Evolutionary conservation across 2,329 filamentous ascomycete genomes (phyloP).

Genomic region (Nigrospora oryzae): DNA sequence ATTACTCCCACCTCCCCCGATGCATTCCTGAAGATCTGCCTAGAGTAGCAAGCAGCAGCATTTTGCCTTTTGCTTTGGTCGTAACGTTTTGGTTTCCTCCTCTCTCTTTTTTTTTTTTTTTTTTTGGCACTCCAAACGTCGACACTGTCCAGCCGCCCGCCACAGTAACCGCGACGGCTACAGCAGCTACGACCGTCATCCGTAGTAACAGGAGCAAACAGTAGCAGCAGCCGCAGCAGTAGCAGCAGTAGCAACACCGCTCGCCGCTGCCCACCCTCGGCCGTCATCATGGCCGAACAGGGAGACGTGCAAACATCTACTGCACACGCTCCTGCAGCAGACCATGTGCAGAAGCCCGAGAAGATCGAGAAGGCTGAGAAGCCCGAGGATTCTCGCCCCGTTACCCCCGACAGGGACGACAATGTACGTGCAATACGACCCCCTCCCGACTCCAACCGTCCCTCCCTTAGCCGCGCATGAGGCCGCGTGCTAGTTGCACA

Average conservation of each 20-base stretch:
- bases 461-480: neutral
- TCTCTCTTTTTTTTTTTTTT: neutral
- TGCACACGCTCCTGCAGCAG: neutral
- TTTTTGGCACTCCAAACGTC: neutral
- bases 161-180: no score
- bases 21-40: constrained; percentile 1
- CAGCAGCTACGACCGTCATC: no score
- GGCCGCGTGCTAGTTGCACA: neutral
- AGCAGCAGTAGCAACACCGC: no score
- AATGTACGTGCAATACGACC: neutral
- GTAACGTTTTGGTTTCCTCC: neutral
- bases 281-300: constrained; percentile 1
- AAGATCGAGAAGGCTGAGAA: no score
- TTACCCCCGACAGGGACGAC: neutral
- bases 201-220: no score
- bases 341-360: no score
- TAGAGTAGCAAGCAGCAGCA: neutral
- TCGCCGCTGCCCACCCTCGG: no score
- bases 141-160: no score
- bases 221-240: no score
- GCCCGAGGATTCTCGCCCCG: neutral
- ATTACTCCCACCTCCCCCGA: neutral
- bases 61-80: neutral
- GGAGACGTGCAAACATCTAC: neutral
- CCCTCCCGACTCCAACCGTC: neutral